phyloP scores from a whole-genome alignment of 2,329 filamentous ascomycete genomes.

The Plectosphaerella cucumerina region DNA sequence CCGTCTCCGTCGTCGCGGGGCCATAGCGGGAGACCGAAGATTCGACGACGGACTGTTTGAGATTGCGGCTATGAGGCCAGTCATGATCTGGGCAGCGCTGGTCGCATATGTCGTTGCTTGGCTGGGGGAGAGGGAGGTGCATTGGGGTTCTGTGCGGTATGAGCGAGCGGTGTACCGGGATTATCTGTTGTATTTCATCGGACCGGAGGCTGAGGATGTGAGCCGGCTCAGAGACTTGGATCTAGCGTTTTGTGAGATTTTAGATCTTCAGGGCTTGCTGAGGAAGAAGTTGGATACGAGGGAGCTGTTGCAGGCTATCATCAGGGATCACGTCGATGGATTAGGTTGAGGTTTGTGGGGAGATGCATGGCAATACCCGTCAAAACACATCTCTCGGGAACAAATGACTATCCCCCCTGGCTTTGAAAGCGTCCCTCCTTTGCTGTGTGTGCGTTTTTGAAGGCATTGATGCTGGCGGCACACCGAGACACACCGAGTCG shows the following conservation, averaged over 20 bases:
- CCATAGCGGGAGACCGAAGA: not conserved
- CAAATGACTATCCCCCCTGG: too few species aligned
- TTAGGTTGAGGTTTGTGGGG: not conserved
- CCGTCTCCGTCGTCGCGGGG: not conserved
- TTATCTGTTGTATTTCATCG: slow-evolving; percentile 15
- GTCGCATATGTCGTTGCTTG: slow-evolving; percentile 21
- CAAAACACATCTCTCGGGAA: too few species aligned
- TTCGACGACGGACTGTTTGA: slow-evolving; percentile 5
- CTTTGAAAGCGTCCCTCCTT: too few species aligned
- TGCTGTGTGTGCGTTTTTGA: too few species aligned
- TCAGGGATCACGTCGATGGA: slow-evolving; percentile 1
- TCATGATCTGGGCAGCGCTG: slow-evolving; percentile 22
- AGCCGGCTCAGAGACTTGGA: slow-evolving; percentile 15
- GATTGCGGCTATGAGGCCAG: slow-evolving; percentile 9
- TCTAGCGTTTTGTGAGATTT: slow-evolving; percentile 14
- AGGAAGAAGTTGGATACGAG: slow-evolving; percentile 5
- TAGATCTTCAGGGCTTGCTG: slow-evolving; percentile 9
- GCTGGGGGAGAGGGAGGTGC: slow-evolving; percentile 8
- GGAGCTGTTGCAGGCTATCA: slow-evolving; percentile 1
- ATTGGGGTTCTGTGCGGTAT: slow-evolving; percentile 9
- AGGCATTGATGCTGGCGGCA: too few species aligned
- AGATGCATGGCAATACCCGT: too few species aligned
- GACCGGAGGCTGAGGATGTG: slow-evolving; percentile 10
- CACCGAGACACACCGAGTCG: too few species aligned
- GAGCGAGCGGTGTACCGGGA: slow-evolving; percentile 19